Evolutionary conservation across 1,284 basidiomycete species (phyloP).

Genomic region (Puccinia hordei): DNA sequence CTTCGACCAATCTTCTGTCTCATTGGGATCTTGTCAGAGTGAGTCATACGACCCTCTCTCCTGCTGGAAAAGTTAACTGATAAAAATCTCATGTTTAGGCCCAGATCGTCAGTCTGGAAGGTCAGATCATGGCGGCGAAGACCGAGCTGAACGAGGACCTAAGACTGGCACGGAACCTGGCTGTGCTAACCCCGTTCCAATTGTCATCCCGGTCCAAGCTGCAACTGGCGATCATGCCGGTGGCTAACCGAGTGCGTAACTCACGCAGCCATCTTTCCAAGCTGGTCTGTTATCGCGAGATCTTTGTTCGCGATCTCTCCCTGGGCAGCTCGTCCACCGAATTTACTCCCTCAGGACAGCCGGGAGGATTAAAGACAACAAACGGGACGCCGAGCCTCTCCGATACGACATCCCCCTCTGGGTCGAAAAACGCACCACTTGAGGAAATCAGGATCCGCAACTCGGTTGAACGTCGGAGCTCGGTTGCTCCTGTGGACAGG

Average conservation of each 20-base stretch:
- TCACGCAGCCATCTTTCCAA: conserved; percentile 15
- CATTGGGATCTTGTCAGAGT: conserved; percentile 23
- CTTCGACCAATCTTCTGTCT: not conserved
- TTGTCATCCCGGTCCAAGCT: conserved; percentile 77
- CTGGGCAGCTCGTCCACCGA: not conserved
- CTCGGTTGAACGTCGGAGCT: too few relatives aligned
- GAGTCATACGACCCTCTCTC: not conserved
- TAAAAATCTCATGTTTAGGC: too few relatives aligned
- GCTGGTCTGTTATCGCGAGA: conserved; percentile 47
- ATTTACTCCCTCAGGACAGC: too few relatives aligned
- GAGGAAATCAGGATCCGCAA: too few relatives aligned
- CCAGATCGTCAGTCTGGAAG: conserved; percentile 70
- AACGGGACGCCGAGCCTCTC: not conserved
- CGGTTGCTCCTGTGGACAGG: too few relatives aligned
- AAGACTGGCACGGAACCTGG: conserved; percentile 77
- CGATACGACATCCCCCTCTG: too few relatives aligned
- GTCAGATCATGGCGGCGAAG: conserved; percentile 66
- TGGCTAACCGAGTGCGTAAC: conserved; percentile 68
- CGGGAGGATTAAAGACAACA: not conserved
- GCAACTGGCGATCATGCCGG: conserved; percentile 66
- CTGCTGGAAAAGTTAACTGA: too few relatives aligned
- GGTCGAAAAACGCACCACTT: too few relatives aligned
- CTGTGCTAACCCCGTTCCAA: conserved; percentile 82
- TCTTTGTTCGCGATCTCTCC: conserved; percentile 27
- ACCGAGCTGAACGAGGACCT: conserved; percentile 71